phyloP scores from a whole-genome alignment of 1,139 yeast species.

The Yamadazyma friedrichii region DNA sequence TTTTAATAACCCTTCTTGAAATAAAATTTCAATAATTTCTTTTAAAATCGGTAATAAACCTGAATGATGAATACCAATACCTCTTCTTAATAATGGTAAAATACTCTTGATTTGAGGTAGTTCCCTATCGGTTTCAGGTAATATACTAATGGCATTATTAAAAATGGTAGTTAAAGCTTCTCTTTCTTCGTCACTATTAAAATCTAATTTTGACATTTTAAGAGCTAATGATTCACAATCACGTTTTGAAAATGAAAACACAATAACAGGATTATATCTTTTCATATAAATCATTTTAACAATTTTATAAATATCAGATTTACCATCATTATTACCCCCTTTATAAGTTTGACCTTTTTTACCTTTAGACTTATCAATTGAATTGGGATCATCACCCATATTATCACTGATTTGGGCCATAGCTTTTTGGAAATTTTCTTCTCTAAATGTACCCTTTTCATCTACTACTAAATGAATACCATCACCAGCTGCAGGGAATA shows the following conservation, averaged over 20 bases:
- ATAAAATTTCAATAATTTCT: conserved; percentile 93
- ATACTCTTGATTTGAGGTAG: conserved; percentile 93
- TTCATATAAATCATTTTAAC: conserved; percentile 97
- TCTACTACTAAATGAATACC: conserved; percentile 97
- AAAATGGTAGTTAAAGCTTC: conserved; percentile 86
- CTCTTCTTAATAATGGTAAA: conserved; percentile 82
- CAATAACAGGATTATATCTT: conserved; percentile 95
- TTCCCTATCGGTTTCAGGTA: conserved; percentile 88
- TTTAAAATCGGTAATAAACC: conserved; percentile 93
- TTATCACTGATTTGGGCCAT: conserved; percentile 89
- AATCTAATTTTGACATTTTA: conserved; percentile 92
- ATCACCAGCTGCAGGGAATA: conserved; percentile 96
- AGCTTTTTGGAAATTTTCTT: conserved; percentile 96
- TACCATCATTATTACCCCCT: conserved; percentile 83
- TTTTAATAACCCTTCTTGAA: conserved; percentile 93
- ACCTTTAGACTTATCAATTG: conserved; percentile 56
- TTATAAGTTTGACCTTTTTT: conserved; percentile 84
- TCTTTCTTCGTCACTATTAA: conserved; percentile 89
- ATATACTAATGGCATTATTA: conserved; percentile 79
- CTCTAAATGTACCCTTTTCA: conserved; percentile 93
- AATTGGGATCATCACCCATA: conserved; percentile 78
- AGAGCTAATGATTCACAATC: conserved; percentile 94
- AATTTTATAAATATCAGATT: conserved; percentile 92
- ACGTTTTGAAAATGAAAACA: conserved; percentile 92
- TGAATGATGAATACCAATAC: conserved; percentile 98